These are phyloP conservation scores for Starmera dryadoides DNA, from an alignment of 805 yeast species.

Conservation along the genomic window DNA sequence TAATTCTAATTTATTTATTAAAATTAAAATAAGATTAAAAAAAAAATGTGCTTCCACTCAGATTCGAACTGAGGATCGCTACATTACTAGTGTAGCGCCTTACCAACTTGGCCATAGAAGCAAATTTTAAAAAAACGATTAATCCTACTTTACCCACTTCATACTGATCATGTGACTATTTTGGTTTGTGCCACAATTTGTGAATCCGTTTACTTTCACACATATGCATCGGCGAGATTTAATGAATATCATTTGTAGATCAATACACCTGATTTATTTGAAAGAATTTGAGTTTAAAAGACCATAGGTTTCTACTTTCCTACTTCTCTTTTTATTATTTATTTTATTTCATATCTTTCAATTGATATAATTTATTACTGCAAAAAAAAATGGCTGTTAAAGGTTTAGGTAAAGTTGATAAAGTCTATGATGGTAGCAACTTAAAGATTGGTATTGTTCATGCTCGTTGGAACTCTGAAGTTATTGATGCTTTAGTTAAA, in stretches of 20 bases:
- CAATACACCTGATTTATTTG: too few species aligned
- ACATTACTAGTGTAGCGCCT: slow-evolving; percentile 83
- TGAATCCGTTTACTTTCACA: too few species aligned
- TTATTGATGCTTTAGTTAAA: slow-evolving; percentile 70
- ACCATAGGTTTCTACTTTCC: too few species aligned
- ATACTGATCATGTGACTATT: not conserved
- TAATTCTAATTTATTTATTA: too few species aligned
- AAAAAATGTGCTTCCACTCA: slow-evolving; percentile 68
- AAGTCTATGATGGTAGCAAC: slow-evolving; percentile 57
- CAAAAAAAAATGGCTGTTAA: slow-evolving; percentile 55
- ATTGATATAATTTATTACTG: too few species aligned
- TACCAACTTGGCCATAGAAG: slow-evolving; percentile 60
- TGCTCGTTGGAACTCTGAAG: slow-evolving; percentile 87
- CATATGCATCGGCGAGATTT: too few species aligned
- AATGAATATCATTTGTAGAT: too few species aligned
- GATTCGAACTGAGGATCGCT: slow-evolving; percentile 75
- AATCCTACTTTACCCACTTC: not conserved
- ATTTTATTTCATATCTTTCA: too few species aligned
- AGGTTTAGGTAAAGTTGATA: slow-evolving; percentile 73
- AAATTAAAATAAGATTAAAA: too few species aligned
- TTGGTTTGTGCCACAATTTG: not conserved
- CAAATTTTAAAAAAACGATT: slow-evolving; percentile 6
- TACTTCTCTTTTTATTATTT: too few species aligned
- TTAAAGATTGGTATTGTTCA: slow-evolving; percentile 82
- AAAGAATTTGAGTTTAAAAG: too few species aligned